Evolutionary conservation across 257 asterid species (phyloP), one percentile per base, ranked within the genome.

Genomic region (Penstemon eatonii): DNA sequence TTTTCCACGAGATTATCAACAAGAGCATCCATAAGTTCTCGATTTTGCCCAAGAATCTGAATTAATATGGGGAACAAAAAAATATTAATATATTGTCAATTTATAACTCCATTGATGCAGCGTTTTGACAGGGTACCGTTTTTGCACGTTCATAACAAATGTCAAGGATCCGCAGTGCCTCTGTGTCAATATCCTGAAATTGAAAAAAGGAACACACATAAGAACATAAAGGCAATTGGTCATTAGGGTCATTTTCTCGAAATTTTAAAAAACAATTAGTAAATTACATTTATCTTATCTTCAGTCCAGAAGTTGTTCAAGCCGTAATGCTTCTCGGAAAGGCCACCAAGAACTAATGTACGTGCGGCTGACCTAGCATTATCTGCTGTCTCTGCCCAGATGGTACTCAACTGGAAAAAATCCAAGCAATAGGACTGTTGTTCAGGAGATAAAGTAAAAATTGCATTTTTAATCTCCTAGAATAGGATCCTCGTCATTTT

Each of bases 301-400:
- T 75, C 70, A 36, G 80, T 76, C 99, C 99, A 93, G 91, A 93
- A 93, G 78, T 78, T 87, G 85, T 85, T 83, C 82, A 88, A 65
- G 56, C 97, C 99, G 43, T 83, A 87, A 72, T 86, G 80, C 76
- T 85, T 87, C 60, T 81, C 92, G 0, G 96, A 85, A 52, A 93
- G 92, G 60, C 99, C 97, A 9, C 97, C 95, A 43, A 93, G 88
- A 73, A 93, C 87, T 61, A 88, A 81, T 44, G 84, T 73, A 51
- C 99, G 88, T 9, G 99, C 97, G 68, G 96, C 95, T 47, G 97
- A 85, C 75, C 99, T 70, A 44, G 97, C 99, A 73, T 88, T 86
- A 75, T 93, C 90, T 56, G 96, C 92, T 0, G 95, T 84, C 83
- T 88, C 95, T 2, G 95, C 96, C 97, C 97, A 93, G 67, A 90